phyloP scores from a whole-genome alignment of 2,329 filamentous ascomycete species.

The Aspergillus brasiliensis region DNA sequence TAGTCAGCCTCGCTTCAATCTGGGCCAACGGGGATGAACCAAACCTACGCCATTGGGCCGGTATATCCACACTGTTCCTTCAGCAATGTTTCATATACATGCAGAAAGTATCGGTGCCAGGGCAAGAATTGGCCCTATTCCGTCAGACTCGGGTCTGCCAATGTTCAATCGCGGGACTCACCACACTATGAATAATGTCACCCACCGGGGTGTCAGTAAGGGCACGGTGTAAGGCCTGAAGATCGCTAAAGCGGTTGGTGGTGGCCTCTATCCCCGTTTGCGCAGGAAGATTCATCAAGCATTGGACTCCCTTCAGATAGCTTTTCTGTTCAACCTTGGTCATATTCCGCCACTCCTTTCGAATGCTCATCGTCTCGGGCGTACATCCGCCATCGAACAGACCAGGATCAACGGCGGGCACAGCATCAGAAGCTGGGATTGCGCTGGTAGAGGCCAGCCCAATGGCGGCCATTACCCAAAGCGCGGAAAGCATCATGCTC shows the following conservation, averaged over 20 bases:
- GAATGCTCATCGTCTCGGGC: neutral
- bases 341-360: conserved; percentile 1
- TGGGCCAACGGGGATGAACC: no score
- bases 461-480: neutral
- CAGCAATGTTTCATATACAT: neutral
- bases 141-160: neutral
- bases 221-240: neutral
- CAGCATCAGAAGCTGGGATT: neutral
- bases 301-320: neutral
- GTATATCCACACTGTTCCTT: neutral
- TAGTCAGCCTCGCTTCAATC: neutral
- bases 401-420: neutral
- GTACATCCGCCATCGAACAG: neutral
- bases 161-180: neutral
- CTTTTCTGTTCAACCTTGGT: neutral
- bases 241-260: neutral
- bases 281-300: neutral
- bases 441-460: neutral
- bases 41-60: neutral
- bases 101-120: neutral
- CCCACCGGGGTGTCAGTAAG: neutral
- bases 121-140: neutral
- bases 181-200: neutral
- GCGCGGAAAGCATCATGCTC: neutral
- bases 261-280: neutral